phyloP scores from a whole-genome alignment of 176 grass and related monocot genomes.

The Oryza meyeriana region DNA sequence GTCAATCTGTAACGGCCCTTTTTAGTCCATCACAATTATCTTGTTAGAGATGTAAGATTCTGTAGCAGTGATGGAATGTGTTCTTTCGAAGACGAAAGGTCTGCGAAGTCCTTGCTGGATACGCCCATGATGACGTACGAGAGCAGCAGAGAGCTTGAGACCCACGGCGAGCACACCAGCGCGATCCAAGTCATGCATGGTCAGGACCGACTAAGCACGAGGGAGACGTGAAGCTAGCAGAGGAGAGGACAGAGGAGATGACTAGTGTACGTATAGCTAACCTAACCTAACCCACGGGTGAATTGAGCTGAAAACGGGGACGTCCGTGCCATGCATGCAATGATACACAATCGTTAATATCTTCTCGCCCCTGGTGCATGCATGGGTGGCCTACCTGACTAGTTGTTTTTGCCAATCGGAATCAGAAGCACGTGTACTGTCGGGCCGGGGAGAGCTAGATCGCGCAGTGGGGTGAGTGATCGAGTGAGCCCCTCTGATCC shows the following conservation, averaged over 20 bases:
- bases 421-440: conserved; percentile 3
- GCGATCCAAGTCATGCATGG: background rate
- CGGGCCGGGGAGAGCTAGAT: background rate
- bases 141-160: background rate
- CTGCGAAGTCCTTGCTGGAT: background rate
- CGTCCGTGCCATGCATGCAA: background rate
- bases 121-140: background rate
- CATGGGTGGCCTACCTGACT: background rate
- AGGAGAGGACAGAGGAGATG: too few species aligned
- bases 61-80: background rate
- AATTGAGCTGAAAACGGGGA: background rate
- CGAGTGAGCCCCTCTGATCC: background rate
- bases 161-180: background rate
- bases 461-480: background rate
- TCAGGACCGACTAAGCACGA: background rate
- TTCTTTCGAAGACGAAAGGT: background rate
- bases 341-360: too few species aligned
- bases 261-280: background rate
- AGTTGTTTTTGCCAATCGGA: background rate
- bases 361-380: background rate
- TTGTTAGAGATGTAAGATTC: too few species aligned
- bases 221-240: background rate
- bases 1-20: too few species aligned
- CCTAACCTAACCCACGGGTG: background rate
- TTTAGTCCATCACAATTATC: too few species aligned